Base-by-base conservation (phyloP, 345 rosid genomes). In the Geranium brycei region DNA sequence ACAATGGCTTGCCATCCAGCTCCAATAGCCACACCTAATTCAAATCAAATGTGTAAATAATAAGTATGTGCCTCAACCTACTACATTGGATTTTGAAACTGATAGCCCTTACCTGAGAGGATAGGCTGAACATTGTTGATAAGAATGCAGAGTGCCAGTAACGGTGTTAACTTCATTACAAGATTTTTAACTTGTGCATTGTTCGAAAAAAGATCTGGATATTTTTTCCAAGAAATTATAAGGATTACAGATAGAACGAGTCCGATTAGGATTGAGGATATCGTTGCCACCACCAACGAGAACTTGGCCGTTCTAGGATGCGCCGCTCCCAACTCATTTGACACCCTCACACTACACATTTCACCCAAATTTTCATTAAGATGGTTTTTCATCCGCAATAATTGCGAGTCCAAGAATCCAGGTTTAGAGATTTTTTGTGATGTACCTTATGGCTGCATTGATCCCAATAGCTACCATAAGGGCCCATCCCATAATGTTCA, bases 401-500 rank as follows among this genome's bases (percentile, higher is more conserved):
- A 23, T 2, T 2, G 28, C 28, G 28, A 2, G 28, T 23, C 1
- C 28, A 23, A 23, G 28, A 23, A 23, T 23, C 2, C 1, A 2
- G 28, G 1, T 2, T 23, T 23, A 23, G 28, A 23, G 28, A 23
- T 23, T 23, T 23, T 23, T 23, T 23, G 41, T 4, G 10, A 35
- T 35, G 41, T 35, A 86, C 96, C 96, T 89, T 60, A 85, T 80
- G 17, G 97, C 93, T 47, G 93, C 82, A 74, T 91, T 88, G 80
- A 86, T 85, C 64, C 97, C 97, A 7, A 86, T 0, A 4, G 92
- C 80, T 19, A 81, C 73, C 96, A 91, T 91, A n/a, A 85, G 35
- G 0, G 91, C 66, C 98, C 98, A 91, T 11, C 95, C 96, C 77
- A 91, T 31, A n/a, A 91, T 81, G 74, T 91, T 83, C 85, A 81